Conservation (phyloP, 2,329 filamentous ascomycete species). For the Monilinia laxa region DNA sequence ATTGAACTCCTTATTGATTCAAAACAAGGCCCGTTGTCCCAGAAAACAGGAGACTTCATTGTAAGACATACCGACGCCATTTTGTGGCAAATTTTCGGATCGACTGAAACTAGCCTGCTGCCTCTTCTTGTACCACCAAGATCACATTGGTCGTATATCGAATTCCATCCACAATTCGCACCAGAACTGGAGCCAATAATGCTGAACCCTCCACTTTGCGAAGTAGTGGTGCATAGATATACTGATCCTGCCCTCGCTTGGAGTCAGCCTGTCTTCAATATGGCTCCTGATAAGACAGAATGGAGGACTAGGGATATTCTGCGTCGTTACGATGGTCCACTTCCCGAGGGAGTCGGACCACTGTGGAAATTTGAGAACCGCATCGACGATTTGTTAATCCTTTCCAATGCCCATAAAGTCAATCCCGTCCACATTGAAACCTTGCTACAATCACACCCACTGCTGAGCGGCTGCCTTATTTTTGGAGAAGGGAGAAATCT, state of each 20-base stretch:
- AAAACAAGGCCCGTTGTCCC: slow-evolving; percentile 10
- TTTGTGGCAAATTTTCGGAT: slow-evolving; percentile 14
- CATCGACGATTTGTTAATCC: slow-evolving; percentile 44
- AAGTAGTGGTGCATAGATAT: slow-evolving; percentile 1
- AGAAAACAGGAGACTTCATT: slow-evolving; percentile 8
- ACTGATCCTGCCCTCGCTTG: slow-evolving; percentile 3
- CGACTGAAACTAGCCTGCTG: slow-evolving; percentile 39
- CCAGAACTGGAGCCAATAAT: slow-evolving; percentile 29
- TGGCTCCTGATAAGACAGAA: slow-evolving; percentile 45
- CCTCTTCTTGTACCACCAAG: slow-evolving; percentile 30
- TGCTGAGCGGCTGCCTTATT: slow-evolving; percentile 40
- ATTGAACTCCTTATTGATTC: not conserved
- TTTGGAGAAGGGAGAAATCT: slow-evolving; percentile 39
- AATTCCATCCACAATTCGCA: slow-evolving; percentile 34
- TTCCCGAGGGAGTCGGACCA: slow-evolving; percentile 23
- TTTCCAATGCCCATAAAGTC: slow-evolving; percentile 48
- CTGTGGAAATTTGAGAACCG: slow-evolving; percentile 43
- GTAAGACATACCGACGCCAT: not conserved
- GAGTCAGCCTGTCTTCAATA: slow-evolving; percentile 43
- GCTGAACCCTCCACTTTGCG: not conserved
- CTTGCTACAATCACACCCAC: slow-evolving; percentile 40
- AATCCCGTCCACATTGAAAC: slow-evolving; percentile 46
- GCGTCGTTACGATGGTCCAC: slow-evolving; percentile 25
- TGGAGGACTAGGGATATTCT: slow-evolving; percentile 48
- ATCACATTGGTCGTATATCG: slow-evolving; percentile 41